Base-by-base conservation (phyloP, 75 land plant genomes). In the Adiantum capillusveneris region DNA sequence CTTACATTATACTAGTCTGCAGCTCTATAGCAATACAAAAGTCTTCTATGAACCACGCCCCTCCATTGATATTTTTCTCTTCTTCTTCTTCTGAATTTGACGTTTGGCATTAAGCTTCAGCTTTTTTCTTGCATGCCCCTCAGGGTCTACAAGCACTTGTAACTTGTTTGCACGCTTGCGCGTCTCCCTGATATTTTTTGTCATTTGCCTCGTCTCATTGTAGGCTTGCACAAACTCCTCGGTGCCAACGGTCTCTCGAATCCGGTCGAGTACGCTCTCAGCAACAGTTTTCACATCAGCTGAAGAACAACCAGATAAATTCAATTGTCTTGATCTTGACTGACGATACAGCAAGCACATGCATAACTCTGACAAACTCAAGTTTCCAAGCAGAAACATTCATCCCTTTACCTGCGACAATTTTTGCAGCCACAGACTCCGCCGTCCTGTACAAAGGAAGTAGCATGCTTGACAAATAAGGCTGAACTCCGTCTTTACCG, bases 81-180 rank as follows among this genome's bases (percentile, higher is more conserved):
- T 93, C 66, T 83, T 71, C 64, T 74, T 93, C 81, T 93, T 93
- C 72, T 83, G 65, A 7, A 74, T 81, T 18, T 66, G 75, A 29
- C 81, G 84, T 66, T 93, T 93, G 0, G 37, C 75, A 9, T 81
- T 77, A 36, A 81, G 55, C 63, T 78, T 79, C 45, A 81, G 60
- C 62, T 93, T 93, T 64, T 84, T 90, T 66, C 83, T 85, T 18
- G 98, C 98, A 69, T 77, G 68, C 25, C 81, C 76, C 67, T 66
- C 60, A 16, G 98, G 98, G 41, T 93, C 75, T 9, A 81, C 77
- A 1, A 85, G 72, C 7, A 83, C 87, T 63, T 60, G 57, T 0
- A 78, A 25, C 66, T 79, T 88, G 24, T 76, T 64, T 29, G 67
- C 66, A 18, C 76, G 81, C 54, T 71, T 85, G 56, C 90, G 84